These are phyloP conservation scores for Lolium multiflorum DNA, from an alignment of 176 grass and related monocot genomes.

Conservation along the genomic window DNA sequence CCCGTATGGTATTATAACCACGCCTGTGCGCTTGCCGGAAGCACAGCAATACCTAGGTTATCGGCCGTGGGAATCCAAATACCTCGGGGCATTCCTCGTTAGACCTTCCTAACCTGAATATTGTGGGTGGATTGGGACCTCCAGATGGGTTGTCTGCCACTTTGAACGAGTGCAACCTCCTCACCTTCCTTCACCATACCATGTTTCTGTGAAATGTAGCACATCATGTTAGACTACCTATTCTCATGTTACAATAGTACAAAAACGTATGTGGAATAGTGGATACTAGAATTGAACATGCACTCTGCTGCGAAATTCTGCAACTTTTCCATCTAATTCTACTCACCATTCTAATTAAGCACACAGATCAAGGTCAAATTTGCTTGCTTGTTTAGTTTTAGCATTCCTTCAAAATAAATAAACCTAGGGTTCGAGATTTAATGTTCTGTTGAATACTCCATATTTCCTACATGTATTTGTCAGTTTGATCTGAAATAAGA, in stretches of 20 bases:
- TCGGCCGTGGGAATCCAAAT: background rate
- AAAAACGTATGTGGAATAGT: background rate
- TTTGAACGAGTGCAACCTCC: conserved; percentile 93
- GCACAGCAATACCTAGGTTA: conserved; percentile 19
- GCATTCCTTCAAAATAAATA: background rate
- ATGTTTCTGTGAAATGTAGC: conserved; percentile 67
- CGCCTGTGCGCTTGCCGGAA: background rate
- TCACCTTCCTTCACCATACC: conserved; percentile 95
- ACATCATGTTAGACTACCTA: conserved; percentile 33
- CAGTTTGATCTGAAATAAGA: conserved; percentile 16
- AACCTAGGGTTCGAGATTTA: background rate
- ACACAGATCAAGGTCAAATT: conserved; percentile 7
- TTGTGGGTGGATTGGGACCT: conserved; percentile 96
- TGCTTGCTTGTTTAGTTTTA: conserved; percentile 19
- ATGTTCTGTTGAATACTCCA: background rate
- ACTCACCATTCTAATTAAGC: conserved; percentile 10
- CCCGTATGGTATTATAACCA: conserved; percentile 20
- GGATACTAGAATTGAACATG: conserved; percentile 16
- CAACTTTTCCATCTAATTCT: conserved; percentile 3
- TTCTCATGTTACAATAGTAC: background rate
- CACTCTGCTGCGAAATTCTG: background rate
- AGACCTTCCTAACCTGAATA: conserved; percentile 91
- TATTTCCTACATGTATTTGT: conserved; percentile 9
- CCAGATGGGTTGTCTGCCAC: conserved; percentile 92
- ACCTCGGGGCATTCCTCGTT: background rate